Base-by-base conservation (phyloP, 2,329 filamentous ascomycete species). In the Aspergillus sp. region DNA sequence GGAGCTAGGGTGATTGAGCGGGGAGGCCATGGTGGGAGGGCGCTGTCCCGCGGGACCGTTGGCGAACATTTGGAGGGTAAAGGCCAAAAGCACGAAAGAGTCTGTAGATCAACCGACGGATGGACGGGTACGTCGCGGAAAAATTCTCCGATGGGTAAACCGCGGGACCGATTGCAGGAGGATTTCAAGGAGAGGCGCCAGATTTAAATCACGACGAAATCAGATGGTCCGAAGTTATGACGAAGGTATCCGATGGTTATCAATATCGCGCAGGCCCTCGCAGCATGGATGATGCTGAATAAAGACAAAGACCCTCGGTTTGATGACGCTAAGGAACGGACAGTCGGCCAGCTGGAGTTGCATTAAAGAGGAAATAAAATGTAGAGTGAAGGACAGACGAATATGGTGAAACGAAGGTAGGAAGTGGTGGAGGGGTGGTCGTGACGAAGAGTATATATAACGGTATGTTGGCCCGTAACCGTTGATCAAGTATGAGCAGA, bases 41-140 rank as follows among this genome's bases (percentile, higher is more conserved):
- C 38, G 55, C 42, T 53, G 52, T 43, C 59, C 62, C 20, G 53
- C 51, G 41, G 63, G 55, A 22, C 52, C 44, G 45, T 47, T 57
- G 37, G 48, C 49, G 43, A 56, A 54, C 54, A 59, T 60, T 19
- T 38, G 41, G 41, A 42, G 32, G n/a, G 27, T 25, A 9, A 41
- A 43, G 30, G 46, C 45, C 41, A 23, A 32, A 32, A 19, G 13
- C 20, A 38, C 37, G 37, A 38, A 6, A 22, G 20, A 41, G 23
- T 22, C 9, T 9, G 17, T 39, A 20, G 37, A 39, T 39, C 17
- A 17, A 39, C 32, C 13, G 32, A 35, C 32, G 17, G 15, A 39
- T 27, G 9, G 25, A 27, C 25, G 25, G 17, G 10, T 15, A 5
- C 10, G 37, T 39, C 15, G 37, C 37, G 15, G 37, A 12, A 39